These are phyloP conservation scores for Turritis glabra DNA, from an alignment of 345 rosid species.

Conservation along the genomic window DNA sequence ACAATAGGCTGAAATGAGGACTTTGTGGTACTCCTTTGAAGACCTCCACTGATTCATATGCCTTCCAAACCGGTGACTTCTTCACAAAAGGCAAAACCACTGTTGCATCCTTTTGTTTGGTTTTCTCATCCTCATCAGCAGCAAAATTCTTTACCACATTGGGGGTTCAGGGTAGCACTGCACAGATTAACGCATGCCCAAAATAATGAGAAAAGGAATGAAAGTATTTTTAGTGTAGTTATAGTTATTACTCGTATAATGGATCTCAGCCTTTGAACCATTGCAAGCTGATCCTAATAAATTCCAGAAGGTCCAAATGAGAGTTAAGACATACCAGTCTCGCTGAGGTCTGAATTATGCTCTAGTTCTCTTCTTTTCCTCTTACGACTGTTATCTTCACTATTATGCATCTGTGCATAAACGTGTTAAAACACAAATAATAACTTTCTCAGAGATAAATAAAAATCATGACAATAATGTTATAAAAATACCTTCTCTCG, in stretches of 20 bases:
- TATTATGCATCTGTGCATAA: background rate
- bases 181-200: background rate
- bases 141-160: background rate
- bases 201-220: background rate
- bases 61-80: constrained; percentile 50
- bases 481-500: background rate
- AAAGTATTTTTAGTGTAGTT: background rate
- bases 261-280: constrained; percentile 31
- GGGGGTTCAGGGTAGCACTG: background rate
- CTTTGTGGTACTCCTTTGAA: constrained; percentile 48
- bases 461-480: background rate
- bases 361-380: background rate
- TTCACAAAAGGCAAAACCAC: constrained; percentile 46
- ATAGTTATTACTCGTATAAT: background rate
- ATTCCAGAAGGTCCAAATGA: background rate
- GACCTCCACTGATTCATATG: constrained; percentile 54
- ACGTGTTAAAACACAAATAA: background rate
- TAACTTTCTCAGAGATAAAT: background rate
- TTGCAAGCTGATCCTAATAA: background rate
- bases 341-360: constrained; percentile 1
- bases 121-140: background rate
- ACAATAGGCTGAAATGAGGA: constrained; percentile 62
- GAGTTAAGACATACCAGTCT: constrained; percentile 1
- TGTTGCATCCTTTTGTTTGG: constrained; percentile 8
- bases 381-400: background rate